A percentile compares a stretch with the other conserved stretches of the same genome.
phyloP scores from a whole-genome alignment of 2,329 filamentous ascomycete genomes.

The Ascomycota sp. region DNA sequence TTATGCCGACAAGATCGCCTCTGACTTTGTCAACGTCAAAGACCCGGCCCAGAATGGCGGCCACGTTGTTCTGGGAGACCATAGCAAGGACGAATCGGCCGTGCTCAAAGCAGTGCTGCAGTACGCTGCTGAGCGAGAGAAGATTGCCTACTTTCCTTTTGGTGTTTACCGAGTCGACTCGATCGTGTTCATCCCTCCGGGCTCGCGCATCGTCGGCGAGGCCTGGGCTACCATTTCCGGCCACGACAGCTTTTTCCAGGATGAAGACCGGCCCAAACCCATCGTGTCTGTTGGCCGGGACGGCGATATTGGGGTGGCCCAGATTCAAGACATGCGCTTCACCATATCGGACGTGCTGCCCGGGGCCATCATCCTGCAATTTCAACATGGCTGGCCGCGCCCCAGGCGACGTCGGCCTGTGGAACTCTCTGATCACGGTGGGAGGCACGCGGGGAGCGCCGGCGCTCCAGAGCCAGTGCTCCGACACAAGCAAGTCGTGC shows the following conservation, averaged over 20 bases:
- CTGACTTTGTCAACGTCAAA: slow-evolving; percentile 15
- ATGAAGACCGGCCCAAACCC: slow-evolving; percentile 21
- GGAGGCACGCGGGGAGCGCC: slow-evolving; percentile 20
- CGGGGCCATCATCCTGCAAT: slow-evolving; percentile 20
- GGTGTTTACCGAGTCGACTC: slow-evolving; percentile 9
- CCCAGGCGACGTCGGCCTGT: slow-evolving; percentile 29
- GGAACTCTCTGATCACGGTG: slow-evolving; percentile 23
- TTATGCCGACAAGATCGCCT: slow-evolving; percentile 13
- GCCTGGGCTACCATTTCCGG: slow-evolving; percentile 30
- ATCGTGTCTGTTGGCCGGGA: slow-evolving; percentile 28
- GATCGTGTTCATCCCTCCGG: slow-evolving; percentile 10
- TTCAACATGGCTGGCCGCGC: slow-evolving; percentile 25
- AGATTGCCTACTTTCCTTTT: slow-evolving; percentile 11
- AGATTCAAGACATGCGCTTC: slow-evolving; percentile 32
- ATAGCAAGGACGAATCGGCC: slow-evolving; percentile 16
- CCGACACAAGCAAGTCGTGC: slow-evolving; percentile 13
- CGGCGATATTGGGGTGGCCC: slow-evolving; percentile 26
- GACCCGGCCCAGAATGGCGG: slow-evolving; percentile 13
- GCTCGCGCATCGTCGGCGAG: slow-evolving; percentile 33
- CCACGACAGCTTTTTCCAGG: slow-evolving; percentile 21
- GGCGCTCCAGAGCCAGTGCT: slow-evolving; percentile 17
- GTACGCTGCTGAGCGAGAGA: slow-evolving; percentile 12
- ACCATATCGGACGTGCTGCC: slow-evolving; percentile 24
- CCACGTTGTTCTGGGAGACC: slow-evolving; percentile 15
- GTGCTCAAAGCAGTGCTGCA: slow-evolving; percentile 17